Evolutionary conservation across 2,329 filamentous ascomycete species (phyloP).

Genomic region (Fusarium acutatum): DNA sequence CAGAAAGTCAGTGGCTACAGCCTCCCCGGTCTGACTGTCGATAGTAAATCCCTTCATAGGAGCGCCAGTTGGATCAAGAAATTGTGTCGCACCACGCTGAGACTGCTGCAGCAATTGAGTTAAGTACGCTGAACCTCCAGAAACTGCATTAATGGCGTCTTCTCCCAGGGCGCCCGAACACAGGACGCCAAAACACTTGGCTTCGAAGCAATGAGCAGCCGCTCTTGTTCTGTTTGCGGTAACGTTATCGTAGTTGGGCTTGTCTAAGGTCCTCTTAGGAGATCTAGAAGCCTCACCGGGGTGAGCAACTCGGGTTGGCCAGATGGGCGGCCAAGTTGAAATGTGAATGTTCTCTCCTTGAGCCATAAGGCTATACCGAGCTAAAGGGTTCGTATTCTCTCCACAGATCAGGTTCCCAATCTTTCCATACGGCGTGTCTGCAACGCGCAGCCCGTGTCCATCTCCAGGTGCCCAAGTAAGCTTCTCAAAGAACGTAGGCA

Average conservation of each 20-base stretch:
- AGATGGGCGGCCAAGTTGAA: conserved; percentile 63
- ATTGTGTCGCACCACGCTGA: conserved; percentile 57
- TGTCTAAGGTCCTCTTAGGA: rapidly evolving
- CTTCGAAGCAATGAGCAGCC: conserved; percentile 66
- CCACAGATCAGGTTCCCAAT: conserved; percentile 63
- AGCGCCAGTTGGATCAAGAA: conserved; percentile 60
- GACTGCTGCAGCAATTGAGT: conserved; percentile 47
- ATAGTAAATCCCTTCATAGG: conserved; percentile 50
- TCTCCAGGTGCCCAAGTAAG: conserved; percentile 63
- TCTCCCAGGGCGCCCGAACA: conserved; percentile 55
- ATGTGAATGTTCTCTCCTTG: conserved; percentile 65
- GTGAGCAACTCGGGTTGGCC: conserved; percentile 53
- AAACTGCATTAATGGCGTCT: conserved; percentile 48
- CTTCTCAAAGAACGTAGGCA: conserved; percentile 66
- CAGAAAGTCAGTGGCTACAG: conserved; percentile 46
- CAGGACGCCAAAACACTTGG: conserved; percentile 63
- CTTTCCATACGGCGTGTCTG: conserved; percentile 55
- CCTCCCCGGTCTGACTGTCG: conserved; percentile 26
- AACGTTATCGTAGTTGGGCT: conserved; percentile 61
- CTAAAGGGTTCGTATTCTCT: conserved; percentile 66
- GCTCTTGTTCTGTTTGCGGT: conserved; percentile 60
- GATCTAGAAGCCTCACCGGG: rapidly evolving
- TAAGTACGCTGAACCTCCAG: conserved; percentile 43
- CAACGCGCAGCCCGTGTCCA: conserved; percentile 57
- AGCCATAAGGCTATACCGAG: conserved; percentile 60